These are phyloP conservation scores for Neotropicomus parvogracilis DNA, from an alignment of 1,284 basidiomycete genomes.

Conservation along the genomic window DNA sequence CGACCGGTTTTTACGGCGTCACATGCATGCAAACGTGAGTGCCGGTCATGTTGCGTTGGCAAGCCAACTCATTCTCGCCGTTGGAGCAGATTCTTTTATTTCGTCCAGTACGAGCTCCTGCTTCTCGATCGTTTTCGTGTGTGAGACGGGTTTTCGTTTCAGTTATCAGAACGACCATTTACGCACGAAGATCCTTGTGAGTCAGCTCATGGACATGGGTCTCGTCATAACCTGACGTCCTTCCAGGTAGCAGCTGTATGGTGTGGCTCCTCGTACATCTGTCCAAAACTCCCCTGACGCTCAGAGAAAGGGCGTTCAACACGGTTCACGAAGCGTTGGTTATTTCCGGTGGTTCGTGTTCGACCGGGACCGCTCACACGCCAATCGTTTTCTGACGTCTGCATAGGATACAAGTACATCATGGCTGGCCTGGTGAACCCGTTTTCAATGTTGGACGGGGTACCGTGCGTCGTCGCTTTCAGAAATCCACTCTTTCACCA, in stretches of 20 bases:
- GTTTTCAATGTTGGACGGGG: background rate
- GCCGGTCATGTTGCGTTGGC: too few relatives aligned
- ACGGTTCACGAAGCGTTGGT: slow-evolving; percentile 8
- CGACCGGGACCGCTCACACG: background rate
- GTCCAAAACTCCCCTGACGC: background rate
- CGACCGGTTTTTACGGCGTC: slow-evolving; percentile 14
- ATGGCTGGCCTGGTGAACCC: slow-evolving; percentile 3
- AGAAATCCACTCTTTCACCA: background rate
- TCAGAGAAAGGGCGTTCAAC: slow-evolving; percentile 1
- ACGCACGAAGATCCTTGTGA: slow-evolving; percentile 13
- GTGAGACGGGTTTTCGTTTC: background rate
- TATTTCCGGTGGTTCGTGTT: slow-evolving; percentile 11
- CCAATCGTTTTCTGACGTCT: background rate
- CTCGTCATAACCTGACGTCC: background rate
- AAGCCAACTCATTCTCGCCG: background rate
- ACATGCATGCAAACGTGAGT: slow-evolving; percentile 20
- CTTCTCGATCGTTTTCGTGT: background rate
- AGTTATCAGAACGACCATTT: slow-evolving; percentile 13
- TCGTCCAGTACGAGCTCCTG: slow-evolving; percentile 4
- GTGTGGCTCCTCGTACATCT: background rate
- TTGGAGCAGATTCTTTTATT: slow-evolving; percentile 16
- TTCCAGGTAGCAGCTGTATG: slow-evolving; percentile 12
- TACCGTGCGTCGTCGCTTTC: slow-evolving; percentile 8
- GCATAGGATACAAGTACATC: slow-evolving; percentile 17
- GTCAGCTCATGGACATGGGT: background rate